Percentiles rank a stretch among this genome's conserved stretches.
phyloP scores from a whole-genome alignment of 2,329 filamentous ascomycete species.

The Pseudogymnoascus sp. region DNA sequence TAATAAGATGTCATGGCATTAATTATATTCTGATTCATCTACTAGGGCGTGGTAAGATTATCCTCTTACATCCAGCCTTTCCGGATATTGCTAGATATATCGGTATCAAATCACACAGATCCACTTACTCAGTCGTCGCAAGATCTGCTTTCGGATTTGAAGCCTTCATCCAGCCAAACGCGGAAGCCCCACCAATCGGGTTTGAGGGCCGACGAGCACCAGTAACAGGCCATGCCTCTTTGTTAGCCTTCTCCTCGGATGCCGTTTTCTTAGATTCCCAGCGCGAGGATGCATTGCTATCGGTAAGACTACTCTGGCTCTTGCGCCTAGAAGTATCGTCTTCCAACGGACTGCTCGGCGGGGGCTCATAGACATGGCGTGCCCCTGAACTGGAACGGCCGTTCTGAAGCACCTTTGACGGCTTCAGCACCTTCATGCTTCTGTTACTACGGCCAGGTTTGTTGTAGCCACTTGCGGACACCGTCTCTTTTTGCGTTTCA shows the following conservation, averaged over 20 bases:
- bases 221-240: slow-evolving; percentile 15
- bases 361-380: slow-evolving; percentile 46
- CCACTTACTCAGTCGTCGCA: slow-evolving; percentile 14
- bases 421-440: slow-evolving; percentile 86
- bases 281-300: slow-evolving; percentile 25
- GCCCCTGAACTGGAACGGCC: slow-evolving; percentile 31
- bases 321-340: slow-evolving; percentile 44
- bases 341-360: slow-evolving; percentile 36
- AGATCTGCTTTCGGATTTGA: slow-evolving; percentile 35
- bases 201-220: slow-evolving; percentile 57
- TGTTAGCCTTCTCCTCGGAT: slow-evolving; percentile 26
- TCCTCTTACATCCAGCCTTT: background rate
- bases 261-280: slow-evolving; percentile 49
- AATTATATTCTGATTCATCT: background rate
- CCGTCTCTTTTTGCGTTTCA: slow-evolving; percentile 17
- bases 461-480: slow-evolving; percentile 50
- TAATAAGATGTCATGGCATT: background rate
- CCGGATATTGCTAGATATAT: background rate
- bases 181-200: slow-evolving; percentile 84
- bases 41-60: background rate
- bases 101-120: background rate
- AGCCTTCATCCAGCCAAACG: slow-evolving; percentile 84
- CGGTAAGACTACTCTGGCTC: slow-evolving; percentile 38
- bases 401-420: slow-evolving; percentile 41
- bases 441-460: slow-evolving; percentile 59